phyloP scores from a whole-genome alignment of 2,329 filamentous ascomycete genomes.

The Curvularia eragrostidis region DNA sequence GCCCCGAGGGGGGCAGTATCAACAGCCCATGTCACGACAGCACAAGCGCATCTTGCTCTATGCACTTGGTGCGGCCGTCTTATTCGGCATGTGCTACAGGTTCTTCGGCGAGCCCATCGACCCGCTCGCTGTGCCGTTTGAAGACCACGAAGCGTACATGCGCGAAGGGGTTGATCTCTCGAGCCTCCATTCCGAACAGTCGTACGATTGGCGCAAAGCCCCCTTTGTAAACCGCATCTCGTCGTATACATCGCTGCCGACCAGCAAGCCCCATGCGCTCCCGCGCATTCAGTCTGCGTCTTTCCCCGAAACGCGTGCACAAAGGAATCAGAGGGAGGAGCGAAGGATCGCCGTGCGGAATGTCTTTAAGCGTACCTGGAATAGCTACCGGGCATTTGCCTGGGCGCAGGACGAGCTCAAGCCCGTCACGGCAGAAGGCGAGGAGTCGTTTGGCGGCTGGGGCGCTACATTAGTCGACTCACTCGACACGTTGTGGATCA shows the following conservation, averaged over 20 bases:
- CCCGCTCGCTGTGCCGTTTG: conserved; percentile 37
- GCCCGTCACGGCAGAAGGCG: conserved; percentile 49
- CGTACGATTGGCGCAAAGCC: conserved; percentile 53
- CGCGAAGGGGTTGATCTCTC: conserved; percentile 30
- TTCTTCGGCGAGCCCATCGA: conserved; percentile 39
- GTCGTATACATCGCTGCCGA: conserved; percentile 48
- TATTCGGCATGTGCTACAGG: conserved; percentile 40
- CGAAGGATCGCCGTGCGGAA: conserved; percentile 49
- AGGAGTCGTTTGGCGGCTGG: conserved; percentile 58
- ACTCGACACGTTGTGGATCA: conserved; percentile 58
- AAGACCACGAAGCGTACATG: conserved; percentile 42
- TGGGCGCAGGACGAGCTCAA: conserved; percentile 57
- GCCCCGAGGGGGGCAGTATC: conserved; percentile 27
- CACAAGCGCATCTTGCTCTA: conserved; percentile 40
- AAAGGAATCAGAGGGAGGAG: conserved; percentile 38
- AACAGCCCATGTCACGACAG: conserved; percentile 40
- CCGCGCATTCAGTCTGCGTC: conserved; percentile 53
- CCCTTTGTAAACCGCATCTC: conserved; percentile 49
- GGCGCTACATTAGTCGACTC: conserved; percentile 56
- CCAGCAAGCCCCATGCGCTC: conserved; percentile 44
- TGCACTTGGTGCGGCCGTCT: conserved; percentile 29
- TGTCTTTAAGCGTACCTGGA: conserved; percentile 54
- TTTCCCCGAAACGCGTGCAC: conserved; percentile 40
- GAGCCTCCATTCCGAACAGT: conserved; percentile 28
- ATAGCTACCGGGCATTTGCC: conserved; percentile 52